Evolutionary conservation across 371 early-diverging fungal species (phyloP).

Genomic region (Blyttiomyces sp.): DNA sequence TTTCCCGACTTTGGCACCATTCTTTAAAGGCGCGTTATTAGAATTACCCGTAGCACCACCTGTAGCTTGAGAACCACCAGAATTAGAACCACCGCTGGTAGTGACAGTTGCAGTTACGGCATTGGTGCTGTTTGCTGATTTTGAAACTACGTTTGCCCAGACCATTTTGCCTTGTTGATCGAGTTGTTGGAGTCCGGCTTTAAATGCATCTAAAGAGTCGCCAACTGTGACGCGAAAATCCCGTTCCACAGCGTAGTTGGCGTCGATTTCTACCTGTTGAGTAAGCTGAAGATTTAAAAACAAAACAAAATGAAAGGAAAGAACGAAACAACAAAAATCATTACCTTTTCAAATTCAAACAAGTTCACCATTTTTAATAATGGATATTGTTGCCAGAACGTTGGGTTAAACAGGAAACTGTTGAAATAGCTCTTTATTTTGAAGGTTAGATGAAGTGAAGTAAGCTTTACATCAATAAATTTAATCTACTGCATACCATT

Average conservation of each 20-base stretch:
- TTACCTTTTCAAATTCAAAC: constrained; percentile 19
- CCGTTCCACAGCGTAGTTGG: background rate
- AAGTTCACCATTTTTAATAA: constrained; percentile 13
- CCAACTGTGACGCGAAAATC: constrained; percentile 20
- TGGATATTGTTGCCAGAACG: constrained; percentile 12
- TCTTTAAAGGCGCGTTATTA: no score
- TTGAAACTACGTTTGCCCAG: no score
- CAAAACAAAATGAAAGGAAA: no score
- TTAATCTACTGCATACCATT: no score
- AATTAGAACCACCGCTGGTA: no score
- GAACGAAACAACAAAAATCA: background rate
- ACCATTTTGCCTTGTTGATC: background rate
- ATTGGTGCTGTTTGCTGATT: no score
- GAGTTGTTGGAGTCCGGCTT: constrained; percentile 1
- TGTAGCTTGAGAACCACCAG: no score
- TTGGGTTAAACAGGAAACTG: constrained; percentile 8
- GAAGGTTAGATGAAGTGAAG: no score
- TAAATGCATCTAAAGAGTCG: constrained; percentile 9
- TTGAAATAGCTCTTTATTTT: background rate
- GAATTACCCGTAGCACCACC: no score
- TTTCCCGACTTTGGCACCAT: no score
- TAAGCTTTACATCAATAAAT: no score
- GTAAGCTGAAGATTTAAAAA: background rate
- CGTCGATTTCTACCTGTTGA: constrained; percentile 4
- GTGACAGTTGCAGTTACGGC: no score